Conservation (phyloP, 2,329 filamentous ascomycete genomes). For the Parascedosporium putredinis region DNA sequence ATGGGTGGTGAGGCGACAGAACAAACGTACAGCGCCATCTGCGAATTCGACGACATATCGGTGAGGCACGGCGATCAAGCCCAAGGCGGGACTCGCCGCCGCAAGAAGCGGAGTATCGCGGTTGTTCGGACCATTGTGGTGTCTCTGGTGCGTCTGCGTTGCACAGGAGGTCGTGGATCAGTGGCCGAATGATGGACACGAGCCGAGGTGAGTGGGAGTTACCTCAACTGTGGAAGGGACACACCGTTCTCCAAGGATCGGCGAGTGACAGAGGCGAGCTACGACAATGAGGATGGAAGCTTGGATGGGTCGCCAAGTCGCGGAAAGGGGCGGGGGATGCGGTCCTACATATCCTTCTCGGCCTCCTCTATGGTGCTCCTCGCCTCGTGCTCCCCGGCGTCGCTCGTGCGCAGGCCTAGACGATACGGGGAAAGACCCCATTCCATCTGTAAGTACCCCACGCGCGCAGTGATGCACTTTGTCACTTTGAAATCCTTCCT, state of each 20-base stretch:
- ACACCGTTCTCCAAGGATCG: background rate
- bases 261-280: background rate
- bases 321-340: background rate
- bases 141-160: no score
- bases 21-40: constrained; percentile 30
- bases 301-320: background rate
- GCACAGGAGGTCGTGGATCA: background rate
- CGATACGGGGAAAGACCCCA: no score
- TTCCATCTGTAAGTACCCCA: background rate
- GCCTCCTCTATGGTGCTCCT: no score
- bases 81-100: constrained; percentile 20
- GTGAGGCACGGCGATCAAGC: constrained; percentile 26
- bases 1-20: background rate
- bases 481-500: background rate
- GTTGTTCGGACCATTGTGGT: constrained; percentile 26
- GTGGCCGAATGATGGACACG: background rate
- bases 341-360: background rate
- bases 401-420: no score
- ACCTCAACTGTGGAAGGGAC: background rate
- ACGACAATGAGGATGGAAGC: background rate
- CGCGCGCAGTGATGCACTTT: background rate
- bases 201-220: background rate
- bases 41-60: constrained; percentile 45
- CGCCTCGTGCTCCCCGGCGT: no score
- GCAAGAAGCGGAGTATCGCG: constrained; percentile 25